Conservation (phyloP, 495 filamentous ascomycete species). For the Thermochaetoides thermophila region DNA sequence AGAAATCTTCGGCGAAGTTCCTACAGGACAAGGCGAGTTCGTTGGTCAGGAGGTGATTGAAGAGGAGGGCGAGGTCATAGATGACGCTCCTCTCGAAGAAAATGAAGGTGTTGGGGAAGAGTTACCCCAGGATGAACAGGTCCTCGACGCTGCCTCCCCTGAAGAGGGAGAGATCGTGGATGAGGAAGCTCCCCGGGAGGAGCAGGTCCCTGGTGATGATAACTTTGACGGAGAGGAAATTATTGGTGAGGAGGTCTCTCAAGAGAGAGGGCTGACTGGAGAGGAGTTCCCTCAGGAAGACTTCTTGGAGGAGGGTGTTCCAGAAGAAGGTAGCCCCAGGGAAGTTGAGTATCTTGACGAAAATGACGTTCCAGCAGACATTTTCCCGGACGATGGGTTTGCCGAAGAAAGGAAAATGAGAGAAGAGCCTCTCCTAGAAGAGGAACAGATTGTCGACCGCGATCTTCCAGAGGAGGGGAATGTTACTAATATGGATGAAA, state of each 20-base stretch:
- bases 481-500: no score
- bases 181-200: not conserved
- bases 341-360: not conserved
- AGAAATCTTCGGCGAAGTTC: no score
- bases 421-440: no score
- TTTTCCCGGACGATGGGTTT: not conserved
- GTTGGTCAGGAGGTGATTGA: no score
- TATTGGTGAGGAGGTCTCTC: not conserved
- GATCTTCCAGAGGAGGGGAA: not conserved
- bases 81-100: no score
- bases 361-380: no score
- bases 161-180: not conserved
- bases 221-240: not conserved
- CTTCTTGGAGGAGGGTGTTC: not conserved
- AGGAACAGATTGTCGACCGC: not conserved
- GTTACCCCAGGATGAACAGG: not conserved
- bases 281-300: not conserved
- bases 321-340: not conserved
- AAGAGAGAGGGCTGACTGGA: no score
- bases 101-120: no score
- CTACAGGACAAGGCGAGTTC: no score
- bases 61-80: no score
- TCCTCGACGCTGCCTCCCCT: not conserved
- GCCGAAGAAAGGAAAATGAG: not conserved
- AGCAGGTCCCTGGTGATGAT: conserved; percentile 1